phyloP scores from a whole-genome alignment of 352 stramenopile species.

The Detonula confervacea region DNA sequence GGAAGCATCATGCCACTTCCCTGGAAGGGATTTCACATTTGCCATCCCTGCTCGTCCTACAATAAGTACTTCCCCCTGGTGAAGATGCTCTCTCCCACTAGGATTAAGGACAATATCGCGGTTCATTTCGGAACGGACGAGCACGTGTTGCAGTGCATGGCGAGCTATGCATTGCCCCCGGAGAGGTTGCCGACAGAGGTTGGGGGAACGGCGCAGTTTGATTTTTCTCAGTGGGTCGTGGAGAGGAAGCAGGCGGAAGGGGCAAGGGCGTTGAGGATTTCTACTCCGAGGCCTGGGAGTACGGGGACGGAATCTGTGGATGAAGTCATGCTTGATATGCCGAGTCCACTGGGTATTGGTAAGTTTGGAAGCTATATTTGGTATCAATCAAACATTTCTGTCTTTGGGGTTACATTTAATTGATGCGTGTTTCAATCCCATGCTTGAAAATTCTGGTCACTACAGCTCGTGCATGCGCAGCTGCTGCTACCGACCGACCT shows the following conservation, averaged over 20 bases:
- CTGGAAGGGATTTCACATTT: constrained; percentile 20
- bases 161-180: constrained; percentile 2
- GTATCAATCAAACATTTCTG: neutral
- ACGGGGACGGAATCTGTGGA: neutral
- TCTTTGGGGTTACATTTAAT: too few relatives aligned
- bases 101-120: constrained; percentile 9
- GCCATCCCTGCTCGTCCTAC: constrained; percentile 14
- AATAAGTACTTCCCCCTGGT: constrained; percentile 15
- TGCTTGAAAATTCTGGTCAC: neutral
- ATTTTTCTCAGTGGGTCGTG: neutral
- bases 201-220: neutral
- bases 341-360: neutral
- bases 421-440: too few relatives aligned
- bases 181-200: constrained; percentile 4
- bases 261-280: neutral
- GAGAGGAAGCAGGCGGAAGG: neutral
- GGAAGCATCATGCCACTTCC: constrained; percentile 4
- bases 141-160: constrained; percentile 21
- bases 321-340: neutral
- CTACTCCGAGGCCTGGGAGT: neutral
- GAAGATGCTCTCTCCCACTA: neutral
- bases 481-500: neutral
- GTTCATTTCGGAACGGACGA: constrained; percentile 22
- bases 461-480: neutral
- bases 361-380: neutral